Conservation (phyloP, 495 filamentous ascomycete species). For the Pseudomonodictys pantanalensis region DNA sequence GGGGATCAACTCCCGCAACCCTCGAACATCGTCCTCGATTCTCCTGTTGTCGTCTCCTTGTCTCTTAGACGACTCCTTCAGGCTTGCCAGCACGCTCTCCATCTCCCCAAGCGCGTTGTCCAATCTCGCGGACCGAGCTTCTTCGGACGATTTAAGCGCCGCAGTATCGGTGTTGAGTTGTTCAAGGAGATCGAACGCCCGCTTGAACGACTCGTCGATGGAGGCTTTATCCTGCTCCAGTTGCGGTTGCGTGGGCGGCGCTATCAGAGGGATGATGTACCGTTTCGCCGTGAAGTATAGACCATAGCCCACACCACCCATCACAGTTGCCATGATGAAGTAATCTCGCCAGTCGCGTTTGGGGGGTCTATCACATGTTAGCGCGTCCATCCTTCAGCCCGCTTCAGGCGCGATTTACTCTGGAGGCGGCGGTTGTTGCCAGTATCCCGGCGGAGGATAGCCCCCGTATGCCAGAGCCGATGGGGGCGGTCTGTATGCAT, state of each 20-base stretch:
- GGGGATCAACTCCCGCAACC: constrained; percentile 78
- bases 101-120: constrained; percentile 81
- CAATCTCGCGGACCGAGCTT: constrained; percentile 76
- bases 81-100: constrained; percentile 72
- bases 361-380: constrained; percentile 48
- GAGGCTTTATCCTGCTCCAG: constrained; percentile 87
- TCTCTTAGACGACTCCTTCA: constrained; percentile 72
- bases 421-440: constrained; percentile 64
- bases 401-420: constrained; percentile 43
- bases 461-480: constrained; percentile 62
- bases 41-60: constrained; percentile 82
- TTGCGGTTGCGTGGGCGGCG: constrained; percentile 88
- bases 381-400: constrained; percentile 1
- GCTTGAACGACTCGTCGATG: constrained; percentile 88
- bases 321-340: constrained; percentile 96
- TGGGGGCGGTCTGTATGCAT: constrained; percentile 47
- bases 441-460: constrained; percentile 62
- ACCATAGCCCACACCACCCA: constrained; percentile 80
- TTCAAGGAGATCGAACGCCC: constrained; percentile 86
- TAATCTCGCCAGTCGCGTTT: constrained; percentile 95
- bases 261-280: constrained; percentile 85
- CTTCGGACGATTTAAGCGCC: constrained; percentile 78
- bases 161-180: constrained; percentile 88
- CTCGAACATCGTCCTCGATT: constrained; percentile 80
- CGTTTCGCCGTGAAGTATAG: constrained; percentile 88